Evolutionary conservation across 441 rosid species (phyloP).

Genomic region (Lepidium campestre): DNA sequence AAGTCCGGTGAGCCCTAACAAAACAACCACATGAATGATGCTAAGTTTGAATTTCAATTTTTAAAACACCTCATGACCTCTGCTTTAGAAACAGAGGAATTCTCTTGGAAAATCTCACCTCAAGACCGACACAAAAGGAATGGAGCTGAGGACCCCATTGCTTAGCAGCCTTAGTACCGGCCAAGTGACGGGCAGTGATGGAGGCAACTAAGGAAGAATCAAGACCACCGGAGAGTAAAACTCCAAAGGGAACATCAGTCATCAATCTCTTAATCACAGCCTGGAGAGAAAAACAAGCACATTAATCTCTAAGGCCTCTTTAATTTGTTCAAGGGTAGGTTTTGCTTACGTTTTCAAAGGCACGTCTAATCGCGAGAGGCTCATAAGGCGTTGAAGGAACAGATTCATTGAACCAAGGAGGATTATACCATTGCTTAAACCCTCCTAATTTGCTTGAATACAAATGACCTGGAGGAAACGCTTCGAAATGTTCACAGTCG

Average conservation of each 20-base stretch:
- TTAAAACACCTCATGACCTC: not conserved
- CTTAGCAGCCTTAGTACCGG: constrained; percentile 56
- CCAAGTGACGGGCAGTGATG: constrained; percentile 70
- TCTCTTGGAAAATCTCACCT: constrained; percentile 39
- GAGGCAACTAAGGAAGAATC: constrained; percentile 87
- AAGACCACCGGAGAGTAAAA: constrained; percentile 81
- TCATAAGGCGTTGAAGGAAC: constrained; percentile 70
- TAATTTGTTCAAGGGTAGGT: not conserved
- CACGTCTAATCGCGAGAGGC: constrained; percentile 56
- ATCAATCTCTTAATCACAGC: constrained; percentile 84
- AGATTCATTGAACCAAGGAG: constrained; percentile 70
- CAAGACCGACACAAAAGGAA: constrained; percentile 86
- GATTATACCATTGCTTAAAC: constrained; percentile 74
- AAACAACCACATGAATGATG: not conserved
- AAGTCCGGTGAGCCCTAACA: constrained; percentile 80
- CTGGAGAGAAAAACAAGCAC: constrained; percentile 26
- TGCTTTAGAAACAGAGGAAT: not conserved
- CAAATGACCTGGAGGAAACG: constrained; percentile 83
- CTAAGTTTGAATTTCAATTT: not conserved
- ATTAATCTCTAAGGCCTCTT: not conserved
- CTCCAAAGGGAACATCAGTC: constrained; percentile 94
- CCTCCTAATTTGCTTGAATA: constrained; percentile 77
- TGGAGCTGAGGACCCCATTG: constrained; percentile 82
- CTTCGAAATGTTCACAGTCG: constrained; percentile 80
- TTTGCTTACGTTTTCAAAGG: constrained; percentile 63